Percentiles rank a stretch among this genome's conserved stretches.
Evolutionary conservation across 768 basidiomycete species (phyloP).

Genomic region (Podaxis carcinomalis): DNA sequence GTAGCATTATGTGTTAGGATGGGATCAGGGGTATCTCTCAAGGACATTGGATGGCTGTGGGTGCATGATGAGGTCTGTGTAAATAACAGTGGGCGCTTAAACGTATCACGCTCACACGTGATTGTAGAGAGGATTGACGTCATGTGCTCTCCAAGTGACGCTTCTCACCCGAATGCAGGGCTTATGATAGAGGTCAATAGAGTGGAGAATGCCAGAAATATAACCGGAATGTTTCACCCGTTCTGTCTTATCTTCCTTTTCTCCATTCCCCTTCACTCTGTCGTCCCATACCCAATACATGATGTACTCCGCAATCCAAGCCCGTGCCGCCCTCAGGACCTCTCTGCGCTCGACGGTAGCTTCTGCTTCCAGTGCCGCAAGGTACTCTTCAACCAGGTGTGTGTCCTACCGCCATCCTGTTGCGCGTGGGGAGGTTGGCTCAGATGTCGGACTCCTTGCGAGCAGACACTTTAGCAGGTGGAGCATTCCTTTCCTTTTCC

Average conservation of each 20-base stretch:
- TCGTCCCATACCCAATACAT: neutral
- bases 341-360: neutral
- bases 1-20: neutral
- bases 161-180: neutral
- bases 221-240: slow-evolving; percentile 5
- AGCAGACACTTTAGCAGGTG: slow-evolving; percentile 8
- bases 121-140: neutral
- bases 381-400: slow-evolving; percentile 5
- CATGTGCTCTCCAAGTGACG: slow-evolving; percentile 5
- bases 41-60: neutral
- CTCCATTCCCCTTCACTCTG: neutral
- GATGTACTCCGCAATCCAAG: slow-evolving; percentile 1
- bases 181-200: neutral
- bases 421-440: neutral
- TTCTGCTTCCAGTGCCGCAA: neutral
- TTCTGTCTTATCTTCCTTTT: neutral
- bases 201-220: slow-evolving; percentile 10
- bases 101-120: neutral
- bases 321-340: neutral
- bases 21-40: neutral
- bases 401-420: neutral
- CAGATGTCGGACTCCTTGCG: neutral
- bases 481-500: neutral
- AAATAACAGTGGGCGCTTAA: neutral
- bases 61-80: neutral